Base-by-base conservation (phyloP, 108 stramenopile species). In the Chaetoceros tenuissimus region DNA sequence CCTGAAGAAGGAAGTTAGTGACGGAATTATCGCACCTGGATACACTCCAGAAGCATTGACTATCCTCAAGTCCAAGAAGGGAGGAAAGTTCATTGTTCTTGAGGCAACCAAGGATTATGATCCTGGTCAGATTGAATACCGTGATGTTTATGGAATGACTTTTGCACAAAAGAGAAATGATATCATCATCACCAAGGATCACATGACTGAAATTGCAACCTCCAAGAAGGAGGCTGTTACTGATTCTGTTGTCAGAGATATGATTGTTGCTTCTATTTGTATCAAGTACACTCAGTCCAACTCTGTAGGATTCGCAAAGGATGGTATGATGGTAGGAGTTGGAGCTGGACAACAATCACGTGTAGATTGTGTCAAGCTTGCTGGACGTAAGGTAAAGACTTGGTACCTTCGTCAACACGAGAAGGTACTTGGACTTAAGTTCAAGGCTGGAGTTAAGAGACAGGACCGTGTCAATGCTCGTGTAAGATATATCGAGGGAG, bases 311-410 rank as follows among this genome's bases (percentile, higher is more conserved):
- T 99, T 95, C 66, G 93, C 96, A 63, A 87, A 83, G 69, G 78
- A 89, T 59, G 99, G 99, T 28, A 96, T 96, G 94, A 96, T 99
- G 96, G 91, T 99, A 21, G 99, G 99, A 22, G 95, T 99, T n/a
- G 99, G 99, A 26, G 99, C 99, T 25, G 99, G 99, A 20, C 99
- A 99, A 72, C 99, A 99, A 80, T 87, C 84, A 62, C 92, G 99
- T 43, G 99, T 99, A 1, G 99, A 99, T 69, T 99, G 99, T 65
- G 97, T 98, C 56, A 98, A 99, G 68, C 78, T 99, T 27, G 99
- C 99, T 17, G 99, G 92, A 0, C 82, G 96, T 30, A 99, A 99
- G 86, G 97, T 97, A 24, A 50, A 60, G 40, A 93, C 93, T 20
- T 99, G 97, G 97, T 96, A 86, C 46, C 75, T 99, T 22, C 77